A percentile compares a stretch with the other conserved stretches of the same genome.
phyloP scores from a whole-genome alignment of 1,139 yeast genomes.

The Komagataea norvegica region DNA sequence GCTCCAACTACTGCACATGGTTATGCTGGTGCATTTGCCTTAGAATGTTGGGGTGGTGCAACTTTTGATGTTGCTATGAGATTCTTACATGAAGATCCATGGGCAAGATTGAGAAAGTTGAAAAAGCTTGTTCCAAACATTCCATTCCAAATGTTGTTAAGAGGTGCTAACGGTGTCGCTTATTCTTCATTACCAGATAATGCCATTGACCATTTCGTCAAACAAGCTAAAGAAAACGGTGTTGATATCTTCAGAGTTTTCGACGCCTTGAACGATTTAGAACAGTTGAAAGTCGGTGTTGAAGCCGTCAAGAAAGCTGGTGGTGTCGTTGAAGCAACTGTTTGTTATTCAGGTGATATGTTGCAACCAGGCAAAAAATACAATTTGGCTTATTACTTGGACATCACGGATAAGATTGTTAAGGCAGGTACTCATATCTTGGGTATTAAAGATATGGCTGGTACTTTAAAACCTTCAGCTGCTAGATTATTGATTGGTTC shows the following conservation, averaged over 20 bases:
- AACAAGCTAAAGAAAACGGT: slow-evolving; percentile 92
- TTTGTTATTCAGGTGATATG: slow-evolving; percentile 99
- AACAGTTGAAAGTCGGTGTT: slow-evolving; percentile 94
- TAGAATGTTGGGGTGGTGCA: slow-evolving; percentile 99
- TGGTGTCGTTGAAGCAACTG: slow-evolving; percentile 97
- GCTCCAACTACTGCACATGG: slow-evolving; percentile 95
- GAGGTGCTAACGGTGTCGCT: slow-evolving; percentile 99
- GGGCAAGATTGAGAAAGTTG: slow-evolving; percentile 89
- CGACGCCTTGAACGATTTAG: slow-evolving; percentile 94
- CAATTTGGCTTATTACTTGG: slow-evolving; percentile 83
- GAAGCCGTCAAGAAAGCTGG: slow-evolving; percentile 98
- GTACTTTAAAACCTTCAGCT: slow-evolving; percentile 94
- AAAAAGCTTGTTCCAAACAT: slow-evolving; percentile 93
- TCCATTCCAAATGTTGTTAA: slow-evolving; percentile 97
- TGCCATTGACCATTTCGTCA: slow-evolving; percentile 94
- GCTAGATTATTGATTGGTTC: slow-evolving; percentile 76
- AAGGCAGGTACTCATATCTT: slow-evolving; percentile 92
- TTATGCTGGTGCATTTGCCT: slow-evolving; percentile 82
- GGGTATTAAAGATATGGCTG: slow-evolving; percentile 99
- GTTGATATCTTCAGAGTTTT: slow-evolving; percentile 97
- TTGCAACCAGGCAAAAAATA: slow-evolving; percentile 90
- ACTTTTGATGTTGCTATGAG: slow-evolving; percentile 98
- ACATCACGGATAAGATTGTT: slow-evolving; percentile 78
- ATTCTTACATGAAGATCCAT: slow-evolving; percentile 96
- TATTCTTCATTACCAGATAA: slow-evolving; percentile 97